Evolutionary conservation across 75 land plant species (phyloP).

Genomic region (Larix kaempferi): DNA sequence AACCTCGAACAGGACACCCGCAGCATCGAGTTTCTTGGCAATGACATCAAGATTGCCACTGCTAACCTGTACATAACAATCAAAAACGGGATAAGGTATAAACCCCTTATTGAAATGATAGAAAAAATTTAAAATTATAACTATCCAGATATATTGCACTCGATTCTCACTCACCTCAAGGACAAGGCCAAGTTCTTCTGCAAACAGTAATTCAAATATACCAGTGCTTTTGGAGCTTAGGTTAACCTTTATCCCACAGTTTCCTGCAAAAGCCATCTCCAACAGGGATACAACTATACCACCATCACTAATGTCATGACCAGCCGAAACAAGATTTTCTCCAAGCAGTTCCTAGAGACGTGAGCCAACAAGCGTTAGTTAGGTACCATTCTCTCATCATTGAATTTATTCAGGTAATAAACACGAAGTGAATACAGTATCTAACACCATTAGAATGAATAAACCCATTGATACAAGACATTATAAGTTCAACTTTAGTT

Average conservation of each 20-base stretch:
- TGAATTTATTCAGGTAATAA: no score
- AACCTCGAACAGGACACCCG: conserved; percentile 46
- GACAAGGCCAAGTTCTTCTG: conserved; percentile 92
- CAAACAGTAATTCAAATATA: conserved; percentile 60
- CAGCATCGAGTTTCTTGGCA: conserved; percentile 29
- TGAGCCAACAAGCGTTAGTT: not conserved
- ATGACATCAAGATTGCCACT: conserved; percentile 39
- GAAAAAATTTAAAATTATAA: not conserved
- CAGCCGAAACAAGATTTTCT: conserved; percentile 72
- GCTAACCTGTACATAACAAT: conserved; percentile 34
- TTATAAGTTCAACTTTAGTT: no score
- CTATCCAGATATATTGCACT: not conserved
- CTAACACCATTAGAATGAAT: no score
- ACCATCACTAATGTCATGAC: conserved; percentile 98
- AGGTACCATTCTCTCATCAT: no score
- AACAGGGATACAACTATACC: conserved; percentile 67
- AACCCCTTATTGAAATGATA: not conserved
- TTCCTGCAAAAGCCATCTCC: conserved; percentile 98
- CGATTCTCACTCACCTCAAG: conserved; percentile 42
- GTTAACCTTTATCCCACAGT: conserved; percentile 74
- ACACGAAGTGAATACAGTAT: no score
- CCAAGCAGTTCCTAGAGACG: conserved; percentile 42
- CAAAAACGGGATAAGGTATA: not conserved
- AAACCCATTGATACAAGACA: no score
- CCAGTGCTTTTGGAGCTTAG: conserved; percentile 31